phyloP scores from a whole-genome alignment of 1,284 basidiomycete genomes.

The Irpex sp. region DNA sequence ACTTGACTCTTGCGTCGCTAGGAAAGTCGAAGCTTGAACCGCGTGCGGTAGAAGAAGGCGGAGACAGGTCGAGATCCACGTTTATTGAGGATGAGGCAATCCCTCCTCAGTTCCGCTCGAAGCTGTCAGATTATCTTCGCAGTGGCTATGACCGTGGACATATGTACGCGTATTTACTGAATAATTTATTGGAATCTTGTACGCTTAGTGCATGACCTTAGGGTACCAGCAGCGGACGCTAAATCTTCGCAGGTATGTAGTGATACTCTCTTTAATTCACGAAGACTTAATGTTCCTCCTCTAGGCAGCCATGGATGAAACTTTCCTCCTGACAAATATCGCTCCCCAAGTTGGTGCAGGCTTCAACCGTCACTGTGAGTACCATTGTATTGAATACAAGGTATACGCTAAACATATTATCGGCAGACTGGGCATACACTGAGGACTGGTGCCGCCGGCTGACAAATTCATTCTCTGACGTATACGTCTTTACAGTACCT shows the following conservation, averaged over 20 bases:
- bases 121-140: constrained; percentile 86
- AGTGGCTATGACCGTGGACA: constrained; percentile 98
- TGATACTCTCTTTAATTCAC: no score
- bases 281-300: no score
- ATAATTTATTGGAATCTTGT: neutral
- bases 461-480: constrained; percentile 84
- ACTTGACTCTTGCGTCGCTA: constrained; percentile 78
- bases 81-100: constrained; percentile 86
- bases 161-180: constrained; percentile 58
- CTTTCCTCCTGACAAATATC: constrained; percentile 93
- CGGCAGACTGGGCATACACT: constrained; percentile 89
- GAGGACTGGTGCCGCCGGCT: constrained; percentile 95
- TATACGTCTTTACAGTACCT: constrained; percentile 97
- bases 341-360: constrained; percentile 97
- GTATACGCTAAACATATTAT: neutral
- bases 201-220: constrained; percentile 24
- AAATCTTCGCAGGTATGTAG: constrained; percentile 70
- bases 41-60: constrained; percentile 35
- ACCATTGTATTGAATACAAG: no score
- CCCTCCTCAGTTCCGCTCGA: constrained; percentile 81
- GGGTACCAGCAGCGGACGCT: constrained; percentile 97
- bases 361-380: constrained; percentile 93
- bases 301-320: constrained; percentile 94
- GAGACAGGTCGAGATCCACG: constrained; percentile 73
- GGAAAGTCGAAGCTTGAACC: constrained; percentile 42